Evolutionary conservation across 2,329 filamentous ascomycete species (phyloP).

Genomic region (Curvularia lunata): DNA sequence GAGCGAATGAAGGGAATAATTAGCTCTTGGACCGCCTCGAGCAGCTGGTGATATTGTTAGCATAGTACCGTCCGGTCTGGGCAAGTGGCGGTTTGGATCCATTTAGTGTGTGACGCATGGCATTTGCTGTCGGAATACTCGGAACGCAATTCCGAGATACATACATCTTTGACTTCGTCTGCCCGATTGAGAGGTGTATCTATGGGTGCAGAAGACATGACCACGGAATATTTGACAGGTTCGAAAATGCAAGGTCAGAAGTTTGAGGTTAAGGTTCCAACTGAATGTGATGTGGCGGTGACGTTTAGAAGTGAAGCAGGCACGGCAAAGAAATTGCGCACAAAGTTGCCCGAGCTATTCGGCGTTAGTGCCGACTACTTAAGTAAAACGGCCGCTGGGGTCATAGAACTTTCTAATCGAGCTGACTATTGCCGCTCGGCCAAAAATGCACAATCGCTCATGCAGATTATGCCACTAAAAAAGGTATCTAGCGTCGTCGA

Average conservation of each 20-base stretch:
- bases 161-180: slow-evolving; percentile 49
- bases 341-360: slow-evolving; percentile 7
- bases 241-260: background rate
- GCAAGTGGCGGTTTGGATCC: background rate
- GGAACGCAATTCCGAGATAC: slow-evolving; percentile 18
- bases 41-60: slow-evolving; percentile 17
- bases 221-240: background rate
- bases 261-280: background rate
- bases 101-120: background rate
- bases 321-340: slow-evolving; percentile 5
- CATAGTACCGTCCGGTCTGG: background rate
- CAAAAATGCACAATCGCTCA: slow-evolving; percentile 10
- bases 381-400: slow-evolving; percentile 14
- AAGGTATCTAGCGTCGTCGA: slow-evolving; percentile 42
- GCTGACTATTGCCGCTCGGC: background rate
- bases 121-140: slow-evolving; percentile 14
- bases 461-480: slow-evolving; percentile 12
- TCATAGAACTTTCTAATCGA: slow-evolving; percentile 16
- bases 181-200: slow-evolving; percentile 40
- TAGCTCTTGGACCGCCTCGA: slow-evolving; percentile 65
- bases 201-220: slow-evolving; percentile 9
- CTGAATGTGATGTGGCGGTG: background rate
- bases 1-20: slow-evolving; percentile 73
- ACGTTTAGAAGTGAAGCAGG: slow-evolving; percentile 1
- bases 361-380: slow-evolving; percentile 16